Evolutionary conservation across 1,284 basidiomycete genomes (phyloP), one percentile per base, ranked within the genome.

Genomic region (Malassezia restricta): DNA sequence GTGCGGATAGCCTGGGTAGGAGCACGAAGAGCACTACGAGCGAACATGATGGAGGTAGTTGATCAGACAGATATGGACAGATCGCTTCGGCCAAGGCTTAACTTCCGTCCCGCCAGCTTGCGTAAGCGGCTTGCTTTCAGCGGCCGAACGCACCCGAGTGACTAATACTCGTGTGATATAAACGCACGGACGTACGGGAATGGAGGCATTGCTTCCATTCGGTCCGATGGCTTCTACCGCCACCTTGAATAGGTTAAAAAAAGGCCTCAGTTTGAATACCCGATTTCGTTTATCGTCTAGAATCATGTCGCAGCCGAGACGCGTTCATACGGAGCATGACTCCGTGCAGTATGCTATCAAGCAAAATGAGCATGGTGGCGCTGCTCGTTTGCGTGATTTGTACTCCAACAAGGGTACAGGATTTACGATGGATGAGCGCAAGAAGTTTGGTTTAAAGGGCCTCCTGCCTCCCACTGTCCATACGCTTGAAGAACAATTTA

Each of bases 381-480:
- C 61, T 47, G 66, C 62, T 30, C 57, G 57, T 48, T 59, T 68
- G 37, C 63, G 66, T 29, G 66, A 69, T 49, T 43, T 59, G 42
- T 67, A 64, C 50, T 64, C 65, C 17, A 69, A 69, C 50, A 62
- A 67, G 54, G 65, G 66, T 69, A 84, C 81, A 2, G 86, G 80
- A 12, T 89, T 88, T 71, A 80, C 81, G 0, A 52, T 74, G 8
- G 68, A 78, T 20, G 85, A 87, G 71, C 79, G 86, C 46, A 78
- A 80, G 54, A 77, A 76, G 1, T 83, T 88, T 54, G 83, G 83
- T 5, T 77, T 90, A 3, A 77, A 75, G 43, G 86, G 86, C 29
- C 75, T 84, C 27, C 74, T 80, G 2, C 86, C 86, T 14, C 80
- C 83, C 6, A 78, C 77, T 3, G 77, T 83, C 48, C 66, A 71